These are phyloP conservation scores for Phytophthora tentaculata DNA, from an alignment of 352 stramenopile species.

Conservation along the genomic window DNA sequence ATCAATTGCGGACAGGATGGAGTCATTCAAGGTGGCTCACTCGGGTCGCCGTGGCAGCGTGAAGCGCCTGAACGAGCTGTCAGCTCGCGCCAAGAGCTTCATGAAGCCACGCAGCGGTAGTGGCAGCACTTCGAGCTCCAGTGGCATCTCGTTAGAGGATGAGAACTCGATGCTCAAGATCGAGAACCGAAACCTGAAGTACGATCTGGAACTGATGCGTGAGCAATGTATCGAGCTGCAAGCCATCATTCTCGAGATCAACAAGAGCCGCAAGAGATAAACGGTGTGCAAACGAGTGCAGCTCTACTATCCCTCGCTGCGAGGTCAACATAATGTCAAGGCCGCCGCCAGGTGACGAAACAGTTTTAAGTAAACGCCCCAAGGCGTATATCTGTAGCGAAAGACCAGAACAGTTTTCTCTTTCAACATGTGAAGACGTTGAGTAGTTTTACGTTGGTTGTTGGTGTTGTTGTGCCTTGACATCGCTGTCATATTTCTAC, in stretches of 20 bases:
- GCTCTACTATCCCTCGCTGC: slow-evolving; percentile 18
- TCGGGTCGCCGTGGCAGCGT: slow-evolving; percentile 55
- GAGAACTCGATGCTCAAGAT: slow-evolving; percentile 90
- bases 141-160: slow-evolving; percentile 77
- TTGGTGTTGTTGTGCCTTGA: slow-evolving; percentile 2
- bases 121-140: slow-evolving; percentile 70
- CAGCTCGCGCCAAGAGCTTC: slow-evolving; percentile 71
- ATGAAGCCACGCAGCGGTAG: slow-evolving; percentile 71
- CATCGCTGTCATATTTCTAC: not conserved
- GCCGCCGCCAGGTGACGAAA: slow-evolving; percentile 16
- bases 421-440: slow-evolving; percentile 38
- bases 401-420: slow-evolving; percentile 30
- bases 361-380: slow-evolving; percentile 39
- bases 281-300: no score
- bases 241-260: slow-evolving; percentile 90
- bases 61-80: slow-evolving; percentile 80
- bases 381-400: slow-evolving; percentile 46
- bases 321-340: not conserved
- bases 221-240: slow-evolving; percentile 90
- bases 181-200: slow-evolving; percentile 89
- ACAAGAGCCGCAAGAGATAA: slow-evolving; percentile 89
- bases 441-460: slow-evolving; percentile 11
- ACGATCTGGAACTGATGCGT: slow-evolving; percentile 89
- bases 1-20: slow-evolving; percentile 70
- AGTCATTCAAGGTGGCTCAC: slow-evolving; percentile 60